Conservation (phyloP, 345 rosid genomes). For the Arabidopsis arenosa region DNA sequence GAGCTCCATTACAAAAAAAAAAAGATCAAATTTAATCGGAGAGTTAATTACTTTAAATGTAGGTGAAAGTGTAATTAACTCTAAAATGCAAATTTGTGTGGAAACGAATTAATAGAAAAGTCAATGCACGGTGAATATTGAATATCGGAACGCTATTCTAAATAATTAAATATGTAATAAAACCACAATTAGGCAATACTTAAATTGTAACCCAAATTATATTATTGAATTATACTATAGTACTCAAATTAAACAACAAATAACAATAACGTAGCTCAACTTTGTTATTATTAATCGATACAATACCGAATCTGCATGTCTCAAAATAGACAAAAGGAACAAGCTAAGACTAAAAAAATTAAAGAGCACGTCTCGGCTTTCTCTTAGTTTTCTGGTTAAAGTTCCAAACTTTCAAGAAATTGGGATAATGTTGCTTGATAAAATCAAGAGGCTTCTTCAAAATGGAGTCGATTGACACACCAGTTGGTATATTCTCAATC, state of each 20-base stretch:
- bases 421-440: not conserved
- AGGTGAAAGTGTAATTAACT: constrained; percentile 31
- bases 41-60: constrained; percentile 32
- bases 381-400: not conserved
- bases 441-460: constrained; percentile 20
- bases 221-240: too few relatives aligned
- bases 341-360: not conserved
- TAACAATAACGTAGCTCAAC: too few relatives aligned
- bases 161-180: too few relatives aligned
- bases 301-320: not conserved
- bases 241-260: too few relatives aligned
- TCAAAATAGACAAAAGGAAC: not conserved
- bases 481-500: constrained; percentile 18
- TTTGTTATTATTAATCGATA: not conserved
- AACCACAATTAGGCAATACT: too few relatives aligned
- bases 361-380: constrained; percentile 19
- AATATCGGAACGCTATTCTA: too few relatives aligned
- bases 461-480: not conserved
- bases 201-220: too few relatives aligned
- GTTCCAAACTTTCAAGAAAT: constrained; percentile 29
- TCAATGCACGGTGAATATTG: too few relatives aligned
- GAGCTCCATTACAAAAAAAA: constrained; percentile 34
- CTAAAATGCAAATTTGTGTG: constrained; percentile 9
- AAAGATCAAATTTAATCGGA: not conserved
- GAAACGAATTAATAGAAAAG: constrained; percentile 30